Conservation (phyloP, 78 protist genomes). For the Tieghemostelium lacteum region DNA sequence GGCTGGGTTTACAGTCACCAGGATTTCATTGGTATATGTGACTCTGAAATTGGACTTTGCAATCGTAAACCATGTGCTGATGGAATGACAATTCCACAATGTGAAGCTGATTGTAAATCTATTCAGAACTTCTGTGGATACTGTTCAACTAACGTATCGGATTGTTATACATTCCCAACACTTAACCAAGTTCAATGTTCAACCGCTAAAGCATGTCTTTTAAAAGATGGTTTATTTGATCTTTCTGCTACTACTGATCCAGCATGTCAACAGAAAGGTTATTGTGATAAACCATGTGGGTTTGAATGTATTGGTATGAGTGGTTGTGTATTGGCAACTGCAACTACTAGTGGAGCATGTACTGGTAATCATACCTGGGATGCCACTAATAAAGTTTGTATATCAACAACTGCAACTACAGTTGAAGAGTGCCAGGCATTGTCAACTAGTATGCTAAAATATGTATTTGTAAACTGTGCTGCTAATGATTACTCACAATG, state of each 20-base stretch:
- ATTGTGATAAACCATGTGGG: slow-evolving; percentile 37
- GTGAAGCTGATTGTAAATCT: slow-evolving; percentile 1
- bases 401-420: background rate
- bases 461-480: too few relatives aligned
- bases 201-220: slow-evolving; percentile 14
- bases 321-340: background rate
- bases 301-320: slow-evolving; percentile 27
- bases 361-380: background rate
- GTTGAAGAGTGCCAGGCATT: background rate
- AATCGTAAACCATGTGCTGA: background rate
- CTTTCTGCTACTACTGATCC: background rate
- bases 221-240: background rate
- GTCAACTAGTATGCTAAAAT: too few relatives aligned
- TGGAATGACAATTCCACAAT: background rate
- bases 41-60: background rate
- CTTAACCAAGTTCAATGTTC: too few relatives aligned
- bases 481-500: too few relatives aligned
- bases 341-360: background rate
- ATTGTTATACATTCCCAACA: too few relatives aligned
- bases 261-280: slow-evolving; percentile 7
- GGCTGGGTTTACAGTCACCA: background rate
- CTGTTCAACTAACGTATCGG: slow-evolving; percentile 25
- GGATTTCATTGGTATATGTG: background rate
- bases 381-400: background rate
- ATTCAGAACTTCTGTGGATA: slow-evolving; percentile 28